A percentile compares a stretch with the other conserved stretches of the same genome.
phyloP scores from a whole-genome alignment of 2,329 filamentous ascomycete genomes.

The Fusarium brachygibbosum region DNA sequence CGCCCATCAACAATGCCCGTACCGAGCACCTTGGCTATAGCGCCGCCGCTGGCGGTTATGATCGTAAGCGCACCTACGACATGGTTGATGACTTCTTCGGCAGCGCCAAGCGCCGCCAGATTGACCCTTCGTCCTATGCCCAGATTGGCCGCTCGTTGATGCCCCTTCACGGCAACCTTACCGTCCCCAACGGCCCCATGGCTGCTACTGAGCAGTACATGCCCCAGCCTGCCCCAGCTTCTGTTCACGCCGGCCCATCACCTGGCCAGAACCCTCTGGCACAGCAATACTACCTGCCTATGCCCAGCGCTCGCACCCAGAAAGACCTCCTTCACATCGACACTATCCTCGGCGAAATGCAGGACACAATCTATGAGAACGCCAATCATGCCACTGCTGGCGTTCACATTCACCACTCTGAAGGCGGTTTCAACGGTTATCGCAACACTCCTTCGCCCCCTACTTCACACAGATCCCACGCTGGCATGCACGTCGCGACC shows the following conservation, averaged over 20 bases:
- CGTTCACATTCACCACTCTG: conserved; percentile 80
- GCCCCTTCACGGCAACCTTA: conserved; percentile 80
- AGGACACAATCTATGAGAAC: conserved; percentile 95
- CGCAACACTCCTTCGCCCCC: conserved; percentile 70
- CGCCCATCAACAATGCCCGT: conserved; percentile 67
- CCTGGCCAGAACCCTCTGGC: conserved; percentile 69
- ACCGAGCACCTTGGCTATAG: conserved; percentile 75
- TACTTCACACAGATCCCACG: conserved; percentile 56
- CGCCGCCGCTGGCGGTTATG: conserved; percentile 68
- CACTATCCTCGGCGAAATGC: conserved; percentile 94
- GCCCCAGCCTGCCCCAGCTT: conserved; percentile 56
- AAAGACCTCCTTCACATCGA: conserved; percentile 94
- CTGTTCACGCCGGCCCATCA: conserved; percentile 67
- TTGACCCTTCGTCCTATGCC: conserved; percentile 90
- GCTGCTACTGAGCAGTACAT: conserved; percentile 68
- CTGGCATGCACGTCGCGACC: conserved; percentile 53
- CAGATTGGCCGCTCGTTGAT: conserved; percentile 91
- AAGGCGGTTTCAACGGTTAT: conserved; percentile 72
- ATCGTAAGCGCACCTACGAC: conserved; percentile 87
- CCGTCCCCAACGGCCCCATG: conserved; percentile 67
- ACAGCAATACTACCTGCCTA: conserved; percentile 89
- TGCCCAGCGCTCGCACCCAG: conserved; percentile 91
- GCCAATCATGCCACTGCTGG: conserved; percentile 85
- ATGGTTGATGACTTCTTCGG: conserved; percentile 95
- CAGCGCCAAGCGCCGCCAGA: conserved; percentile 89